These are phyloP conservation scores for Rhytidhysteron rufulum DNA, from an alignment of 2,329 filamentous ascomycete genomes.

Conservation along the genomic window DNA sequence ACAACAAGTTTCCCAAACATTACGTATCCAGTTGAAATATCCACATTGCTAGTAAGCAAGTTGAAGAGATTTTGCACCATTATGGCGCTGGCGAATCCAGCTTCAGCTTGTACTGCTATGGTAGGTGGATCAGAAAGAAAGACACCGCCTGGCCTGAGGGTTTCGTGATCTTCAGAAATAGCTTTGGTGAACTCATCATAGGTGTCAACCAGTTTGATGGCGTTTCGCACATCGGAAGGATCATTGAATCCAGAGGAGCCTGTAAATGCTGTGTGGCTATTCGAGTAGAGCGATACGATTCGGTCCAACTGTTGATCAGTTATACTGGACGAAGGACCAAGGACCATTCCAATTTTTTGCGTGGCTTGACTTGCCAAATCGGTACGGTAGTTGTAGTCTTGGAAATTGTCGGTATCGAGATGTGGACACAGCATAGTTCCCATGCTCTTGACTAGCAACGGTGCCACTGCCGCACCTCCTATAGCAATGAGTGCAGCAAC, in stretches of 20 bases:
- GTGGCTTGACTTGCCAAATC: conserved; percentile 8
- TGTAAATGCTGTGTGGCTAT: conserved; percentile 29
- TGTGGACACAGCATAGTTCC: conserved; percentile 43
- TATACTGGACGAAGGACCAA: conserved; percentile 26
- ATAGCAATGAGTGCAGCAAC: conserved; percentile 73
- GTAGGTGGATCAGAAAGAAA: conserved; percentile 70
- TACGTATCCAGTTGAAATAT: neutral
- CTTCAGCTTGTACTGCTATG: neutral
- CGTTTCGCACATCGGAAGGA: conserved; percentile 8
- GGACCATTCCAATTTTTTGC: conserved; percentile 13
- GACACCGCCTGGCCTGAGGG: conserved; percentile 68
- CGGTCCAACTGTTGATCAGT: conserved; percentile 13
- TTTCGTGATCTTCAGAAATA: conserved; percentile 58
- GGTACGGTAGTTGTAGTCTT: conserved; percentile 8
- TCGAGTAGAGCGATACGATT: conserved; percentile 6
- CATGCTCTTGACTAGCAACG: conserved; percentile 63
- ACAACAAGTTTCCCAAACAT: neutral
- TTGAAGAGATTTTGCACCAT: conserved; percentile 26
- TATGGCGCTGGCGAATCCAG: conserved; percentile 58
- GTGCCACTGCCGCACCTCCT: conserved; percentile 69
- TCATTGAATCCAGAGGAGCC: conserved; percentile 10
- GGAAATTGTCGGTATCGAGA: conserved; percentile 16
- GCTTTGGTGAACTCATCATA: conserved; percentile 63
- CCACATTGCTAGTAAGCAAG: neutral
- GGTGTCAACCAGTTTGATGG: conserved; percentile 54